phyloP scores from a whole-genome alignment of 1,284 basidiomycete genomes.

The Bjerkandera adusta region DNA sequence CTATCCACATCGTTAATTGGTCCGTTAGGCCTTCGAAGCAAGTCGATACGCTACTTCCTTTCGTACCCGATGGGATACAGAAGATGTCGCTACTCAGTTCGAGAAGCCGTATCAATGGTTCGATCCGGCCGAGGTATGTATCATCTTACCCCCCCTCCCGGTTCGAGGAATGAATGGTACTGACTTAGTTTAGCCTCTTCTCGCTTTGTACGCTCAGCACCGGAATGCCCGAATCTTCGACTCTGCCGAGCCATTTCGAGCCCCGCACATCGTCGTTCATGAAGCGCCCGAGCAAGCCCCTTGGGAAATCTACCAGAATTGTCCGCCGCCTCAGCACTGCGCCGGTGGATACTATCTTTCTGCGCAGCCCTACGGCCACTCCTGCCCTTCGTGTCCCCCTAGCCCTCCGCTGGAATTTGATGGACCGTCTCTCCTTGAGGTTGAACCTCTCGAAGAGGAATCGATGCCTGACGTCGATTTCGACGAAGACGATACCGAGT shows the following conservation, averaged over 20 bases:
- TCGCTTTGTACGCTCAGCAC: constrained; percentile 22
- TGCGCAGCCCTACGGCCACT: not conserved
- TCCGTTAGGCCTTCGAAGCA: constrained; percentile 37
- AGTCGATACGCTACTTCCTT: constrained; percentile 31
- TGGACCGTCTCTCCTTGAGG: not conserved
- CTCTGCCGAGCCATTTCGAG: constrained; percentile 40
- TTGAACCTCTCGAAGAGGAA: not conserved
- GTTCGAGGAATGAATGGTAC: not conserved
- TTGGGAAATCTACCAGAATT: constrained; percentile 22
- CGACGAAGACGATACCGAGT: not conserved
- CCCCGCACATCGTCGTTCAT: constrained; percentile 51
- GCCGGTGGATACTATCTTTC: not conserved
- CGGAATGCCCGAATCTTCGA: constrained; percentile 38
- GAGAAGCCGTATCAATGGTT: constrained; percentile 43
- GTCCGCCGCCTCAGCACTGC: constrained; percentile 17
- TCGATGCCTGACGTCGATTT: not conserved
- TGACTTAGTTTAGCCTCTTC: constrained; percentile 23
- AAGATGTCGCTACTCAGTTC: constrained; percentile 27
- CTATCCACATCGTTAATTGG: not conserved
- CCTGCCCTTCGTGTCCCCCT: not conserved
- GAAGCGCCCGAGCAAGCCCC: constrained; percentile 38
- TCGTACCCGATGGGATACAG: constrained; percentile 35
- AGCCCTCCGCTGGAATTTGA: not conserved
- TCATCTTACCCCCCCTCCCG: not conserved
- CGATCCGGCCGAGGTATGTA: constrained; percentile 45